Percentiles rank a stretch among this genome's conserved stretches.
phyloP scores from a whole-genome alignment of 164 flowering plant genomes.

The Piper betle region DNA sequence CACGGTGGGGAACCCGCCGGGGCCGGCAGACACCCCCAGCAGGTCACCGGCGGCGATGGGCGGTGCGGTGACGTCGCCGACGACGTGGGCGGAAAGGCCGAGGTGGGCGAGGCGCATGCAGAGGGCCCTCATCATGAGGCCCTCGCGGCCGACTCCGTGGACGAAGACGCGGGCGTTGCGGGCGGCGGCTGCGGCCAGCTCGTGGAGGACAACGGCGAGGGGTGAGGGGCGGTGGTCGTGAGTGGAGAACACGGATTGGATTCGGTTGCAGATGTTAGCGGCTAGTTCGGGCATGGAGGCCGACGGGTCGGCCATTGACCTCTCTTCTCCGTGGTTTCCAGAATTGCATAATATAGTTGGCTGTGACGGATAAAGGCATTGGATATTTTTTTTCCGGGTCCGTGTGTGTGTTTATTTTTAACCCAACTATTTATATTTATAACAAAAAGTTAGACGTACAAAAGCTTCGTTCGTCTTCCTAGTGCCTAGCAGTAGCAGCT shows the following conservation, averaged over 20 bases:
- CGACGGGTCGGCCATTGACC: slow-evolving; percentile 23
- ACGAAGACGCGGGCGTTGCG: slow-evolving; percentile 49
- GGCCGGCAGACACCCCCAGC: slow-evolving; percentile 86
- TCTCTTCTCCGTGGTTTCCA: neutral
- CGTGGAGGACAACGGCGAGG: slow-evolving; percentile 35
- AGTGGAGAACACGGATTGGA: slow-evolving; percentile 50
- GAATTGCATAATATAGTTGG: too few species aligned
- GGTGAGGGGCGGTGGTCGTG: slow-evolving; percentile 15
- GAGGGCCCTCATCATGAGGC: slow-evolving; percentile 74
- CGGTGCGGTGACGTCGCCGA: slow-evolving; percentile 84
- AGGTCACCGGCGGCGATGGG: slow-evolving; percentile 68
- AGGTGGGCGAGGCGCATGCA: slow-evolving; percentile 85
- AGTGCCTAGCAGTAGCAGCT: too few species aligned
- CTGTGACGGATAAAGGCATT: too few species aligned
- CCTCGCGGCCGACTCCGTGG: slow-evolving; percentile 92
- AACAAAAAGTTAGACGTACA: too few species aligned
- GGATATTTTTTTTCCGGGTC: too few species aligned
- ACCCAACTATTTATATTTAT: too few species aligned
- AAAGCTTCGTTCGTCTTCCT: too few species aligned
- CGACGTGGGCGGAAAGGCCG: slow-evolving; percentile 67
- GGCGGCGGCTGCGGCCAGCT: slow-evolving; percentile 29
- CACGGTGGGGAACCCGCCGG: slow-evolving; percentile 88
- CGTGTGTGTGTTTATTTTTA: too few species aligned
- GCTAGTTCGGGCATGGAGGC: slow-evolving; percentile 31
- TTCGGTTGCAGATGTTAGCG: slow-evolving; percentile 53